A percentile compares a stretch with the other conserved stretches of the same genome.
Conservation (phyloP, 2,329 filamentous ascomycete species). For the Epichloe coenophiala region DNA sequence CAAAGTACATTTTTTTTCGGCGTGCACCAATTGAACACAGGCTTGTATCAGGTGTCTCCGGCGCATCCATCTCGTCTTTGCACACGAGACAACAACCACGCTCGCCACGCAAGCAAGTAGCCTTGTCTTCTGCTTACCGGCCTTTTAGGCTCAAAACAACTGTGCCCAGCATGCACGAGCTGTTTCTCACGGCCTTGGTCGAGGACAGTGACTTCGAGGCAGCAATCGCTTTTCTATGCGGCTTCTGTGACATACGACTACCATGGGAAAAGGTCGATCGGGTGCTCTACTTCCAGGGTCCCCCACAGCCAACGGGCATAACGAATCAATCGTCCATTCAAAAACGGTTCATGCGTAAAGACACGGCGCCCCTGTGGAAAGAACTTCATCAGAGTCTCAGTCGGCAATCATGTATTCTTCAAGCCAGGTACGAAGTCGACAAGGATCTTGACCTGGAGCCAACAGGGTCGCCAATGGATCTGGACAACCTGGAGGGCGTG, state of each 20-base stretch:
- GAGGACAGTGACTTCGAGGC: slow-evolving; percentile 33
- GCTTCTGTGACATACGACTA: slow-evolving; percentile 39
- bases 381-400: slow-evolving; percentile 40
- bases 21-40: neutral
- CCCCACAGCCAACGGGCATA: slow-evolving; percentile 30
- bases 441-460: slow-evolving; percentile 33
- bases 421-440: slow-evolving; percentile 39
- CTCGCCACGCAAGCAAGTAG: neutral
- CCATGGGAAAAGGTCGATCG: slow-evolving; percentile 35
- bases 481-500: slow-evolving; percentile 31
- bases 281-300: slow-evolving; percentile 40
- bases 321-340: slow-evolving; percentile 26
- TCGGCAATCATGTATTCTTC: slow-evolving; percentile 44
- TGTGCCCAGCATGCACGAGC: slow-evolving; percentile 36
- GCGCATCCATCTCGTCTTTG: neutral
- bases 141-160: neutral
- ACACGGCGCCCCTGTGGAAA: slow-evolving; percentile 31
- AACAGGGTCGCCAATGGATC: slow-evolving; percentile 18
- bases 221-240: slow-evolving; percentile 39
- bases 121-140: neutral
- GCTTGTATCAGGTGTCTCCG: neutral
- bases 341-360: slow-evolving; percentile 24
- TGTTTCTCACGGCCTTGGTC: slow-evolving; percentile 43
- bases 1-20: neutral
- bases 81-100: neutral